Base-by-base conservation (phyloP, 352 stramenopile genomes). In the Pseudoperonospora humuli region DNA sequence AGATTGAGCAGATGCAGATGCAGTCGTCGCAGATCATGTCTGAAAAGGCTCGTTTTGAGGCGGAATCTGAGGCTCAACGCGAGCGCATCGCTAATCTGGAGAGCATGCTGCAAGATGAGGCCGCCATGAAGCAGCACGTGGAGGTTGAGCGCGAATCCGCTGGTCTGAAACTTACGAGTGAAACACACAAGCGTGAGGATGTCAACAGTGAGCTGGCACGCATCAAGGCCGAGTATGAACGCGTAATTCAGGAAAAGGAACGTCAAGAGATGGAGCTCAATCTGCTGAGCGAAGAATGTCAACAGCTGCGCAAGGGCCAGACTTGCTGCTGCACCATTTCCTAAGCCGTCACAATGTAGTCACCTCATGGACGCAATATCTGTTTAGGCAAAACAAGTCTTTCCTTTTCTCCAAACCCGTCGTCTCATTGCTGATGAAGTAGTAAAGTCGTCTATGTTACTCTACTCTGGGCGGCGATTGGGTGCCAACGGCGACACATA, bases 1-100 rank as follows among this genome's bases (percentile, higher is more conserved):
- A 91, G 62, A 86, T 93, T 41, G 81, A 93, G 52, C 69, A 86
- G 56, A 83, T 90, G 70, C 72, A 89, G 46, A 56, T 64, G 13
- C 62, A 70, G 34, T 86, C 78, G 39, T 90, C 81, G 19, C 59
- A 84, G 35, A 74, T 87, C 28, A 54, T 84, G 66, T 85, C 70
- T 0, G 76, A 90, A 41, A 87, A 87, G 48, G 76, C 75, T 6
- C 61, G 65, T 23, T 86, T 73, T 28, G 62, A 83, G 38, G 73
- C 72, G 0, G 75, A 90, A 35, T 50, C 75, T 7, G 57, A 93
- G 48, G 58, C 75, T 8, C 71, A 91, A 50, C 60, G 67, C 4
- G 70, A 85, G 39, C 77, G 66, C 15, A 89, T 91, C 31, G 64
- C 65, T 14, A 54, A 79, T 40, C 58, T 93, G 1, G 72, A 93